Conservation (phyloP, 2,329 filamentous ascomycete species). For the Trichoderma aggressivum region DNA sequence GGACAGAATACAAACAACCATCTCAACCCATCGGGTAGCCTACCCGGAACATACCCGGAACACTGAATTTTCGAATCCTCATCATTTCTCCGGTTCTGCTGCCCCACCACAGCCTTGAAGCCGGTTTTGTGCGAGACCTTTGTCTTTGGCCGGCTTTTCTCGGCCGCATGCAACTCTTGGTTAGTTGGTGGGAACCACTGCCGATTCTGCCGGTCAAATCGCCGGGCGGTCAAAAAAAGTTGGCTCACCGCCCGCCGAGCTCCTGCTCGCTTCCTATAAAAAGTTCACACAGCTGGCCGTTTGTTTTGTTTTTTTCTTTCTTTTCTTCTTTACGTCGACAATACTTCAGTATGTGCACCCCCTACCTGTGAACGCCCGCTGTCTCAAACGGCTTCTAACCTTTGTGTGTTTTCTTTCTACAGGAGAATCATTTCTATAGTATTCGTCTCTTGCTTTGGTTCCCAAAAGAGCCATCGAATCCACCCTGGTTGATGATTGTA, state of each 20-base stretch:
- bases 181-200: neutral
- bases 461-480: conserved; percentile 89
- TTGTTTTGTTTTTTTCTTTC: conserved; percentile 40
- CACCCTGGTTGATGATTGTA: conserved; percentile 91
- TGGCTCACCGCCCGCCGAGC: conserved; percentile 11
- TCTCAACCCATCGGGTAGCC: neutral
- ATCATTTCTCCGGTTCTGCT: neutral
- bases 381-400: conserved; percentile 22
- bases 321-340: conserved; percentile 60
- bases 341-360: conserved; percentile 54
- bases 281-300: conserved; percentile 29
- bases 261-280: conserved; percentile 27
- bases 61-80: neutral
- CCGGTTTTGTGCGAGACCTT: neutral
- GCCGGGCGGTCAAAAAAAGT: conserved; percentile 9
- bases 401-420: conserved; percentile 21
- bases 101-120: neutral
- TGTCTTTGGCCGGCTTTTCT: neutral
- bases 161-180: neutral
- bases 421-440: conserved; percentile 98
- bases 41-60: neutral
- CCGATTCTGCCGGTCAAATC: conserved; percentile 14
- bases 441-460: conserved; percentile 88
- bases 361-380: conserved; percentile 27
- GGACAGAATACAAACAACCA: neutral